phyloP scores from a whole-genome alignment of 2,329 filamentous ascomycete species.

The Chaetomium sp. region DNA sequence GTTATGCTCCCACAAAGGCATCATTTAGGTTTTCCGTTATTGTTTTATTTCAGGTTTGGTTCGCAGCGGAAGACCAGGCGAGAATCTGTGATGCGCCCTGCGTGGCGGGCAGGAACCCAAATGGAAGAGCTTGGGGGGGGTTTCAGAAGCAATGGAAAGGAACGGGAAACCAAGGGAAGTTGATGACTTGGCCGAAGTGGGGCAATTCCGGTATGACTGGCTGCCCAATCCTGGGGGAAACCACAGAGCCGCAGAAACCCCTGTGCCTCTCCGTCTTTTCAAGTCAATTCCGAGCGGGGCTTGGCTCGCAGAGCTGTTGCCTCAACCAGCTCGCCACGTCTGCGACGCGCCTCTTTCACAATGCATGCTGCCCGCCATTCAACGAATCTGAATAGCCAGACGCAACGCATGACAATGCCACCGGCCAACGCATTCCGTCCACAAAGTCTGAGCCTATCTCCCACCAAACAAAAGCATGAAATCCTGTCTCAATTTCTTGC shows the following conservation, averaged over 20 bases:
- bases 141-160: not conserved
- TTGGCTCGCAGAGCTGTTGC: not conserved
- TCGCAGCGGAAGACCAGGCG: not conserved
- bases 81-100: not conserved
- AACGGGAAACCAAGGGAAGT: not conserved
- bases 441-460: not conserved
- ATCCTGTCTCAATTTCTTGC: no score
- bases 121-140: not conserved
- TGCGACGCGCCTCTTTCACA: not conserved
- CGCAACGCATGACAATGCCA: not conserved
- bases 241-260: conserved; percentile 9
- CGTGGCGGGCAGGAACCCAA: not conserved
- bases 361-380: not conserved
- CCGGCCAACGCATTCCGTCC: not conserved
- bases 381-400: not conserved
- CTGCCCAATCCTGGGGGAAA: conserved; percentile 1
- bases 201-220: conserved; percentile 7
- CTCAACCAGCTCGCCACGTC: not conserved
- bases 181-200: conserved; percentile 18
- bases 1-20: conserved; percentile 1
- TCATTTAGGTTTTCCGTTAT: not conserved
- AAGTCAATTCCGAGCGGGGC: not conserved
- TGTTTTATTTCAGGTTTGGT: not conserved
- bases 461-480: no score
- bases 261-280: not conserved